Evolutionary conservation across 78 protist genomes (phyloP).

Genomic region (Pelomyxa schiedti): DNA sequence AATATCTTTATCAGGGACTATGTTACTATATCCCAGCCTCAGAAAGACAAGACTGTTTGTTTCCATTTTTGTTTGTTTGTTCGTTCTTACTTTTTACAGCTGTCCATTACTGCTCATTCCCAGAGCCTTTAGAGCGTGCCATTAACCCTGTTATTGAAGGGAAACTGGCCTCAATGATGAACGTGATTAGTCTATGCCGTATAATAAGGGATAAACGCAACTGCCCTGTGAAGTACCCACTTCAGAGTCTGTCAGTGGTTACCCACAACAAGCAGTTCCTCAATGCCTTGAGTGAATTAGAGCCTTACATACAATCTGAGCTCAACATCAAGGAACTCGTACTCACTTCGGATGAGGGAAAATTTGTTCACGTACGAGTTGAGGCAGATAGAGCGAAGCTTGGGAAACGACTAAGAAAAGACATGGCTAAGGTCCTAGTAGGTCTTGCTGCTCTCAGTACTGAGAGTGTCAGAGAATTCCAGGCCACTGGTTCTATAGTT

Average conservation of each 20-base stretch:
- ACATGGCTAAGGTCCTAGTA: conserved; percentile 5
- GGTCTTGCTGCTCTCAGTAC: conserved; percentile 14
- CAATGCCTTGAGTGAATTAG: conserved; percentile 26
- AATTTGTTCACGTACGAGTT: conserved; percentile 31
- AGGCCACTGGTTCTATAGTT: conserved; percentile 14
- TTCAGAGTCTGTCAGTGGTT: conserved; percentile 25
- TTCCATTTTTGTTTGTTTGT: too few species aligned
- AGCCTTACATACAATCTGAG: conserved; percentile 50
- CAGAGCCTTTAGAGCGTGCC: conserved; percentile 27
- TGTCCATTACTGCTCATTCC: conserved; percentile 72
- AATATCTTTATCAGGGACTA: conserved; percentile 84
- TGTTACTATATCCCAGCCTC: conserved; percentile 32
- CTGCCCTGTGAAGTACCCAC: conserved; percentile 62
- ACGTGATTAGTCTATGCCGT: conserved; percentile 72
- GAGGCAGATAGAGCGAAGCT: conserved; percentile 40
- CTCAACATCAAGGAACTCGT: conserved; percentile 34
- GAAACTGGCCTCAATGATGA: conserved; percentile 68
- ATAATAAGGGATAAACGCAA: conserved; percentile 64
- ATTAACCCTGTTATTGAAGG: conserved; percentile 54
- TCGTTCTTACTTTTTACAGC: too few species aligned
- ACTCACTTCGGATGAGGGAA: conserved; percentile 20
- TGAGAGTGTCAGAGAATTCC: conserved; percentile 41
- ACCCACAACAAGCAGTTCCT: conserved; percentile 19
- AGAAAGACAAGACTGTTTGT: conserved; percentile 35
- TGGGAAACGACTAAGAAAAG: conserved; percentile 34